Percentiles rank a stretch among this genome's conserved stretches.
phyloP scores from a whole-genome alignment of 805 yeast genomes.

The Candida quercuum region DNA sequence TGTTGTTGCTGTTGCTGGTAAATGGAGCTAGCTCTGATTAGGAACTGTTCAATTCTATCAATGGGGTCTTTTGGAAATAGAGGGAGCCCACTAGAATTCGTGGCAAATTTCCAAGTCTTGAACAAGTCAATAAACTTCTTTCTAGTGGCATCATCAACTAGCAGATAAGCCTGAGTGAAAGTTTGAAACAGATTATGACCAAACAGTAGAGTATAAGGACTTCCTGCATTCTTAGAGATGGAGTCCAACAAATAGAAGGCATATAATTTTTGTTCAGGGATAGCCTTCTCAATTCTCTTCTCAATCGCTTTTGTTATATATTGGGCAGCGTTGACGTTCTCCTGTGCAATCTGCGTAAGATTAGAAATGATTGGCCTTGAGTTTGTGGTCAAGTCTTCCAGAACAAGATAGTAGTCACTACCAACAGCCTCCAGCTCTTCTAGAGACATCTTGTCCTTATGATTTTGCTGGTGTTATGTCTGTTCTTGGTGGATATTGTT shows the following conservation, averaged over 20 bases:
- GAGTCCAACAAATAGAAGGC: slow-evolving; percentile 86
- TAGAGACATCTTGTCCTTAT: background rate
- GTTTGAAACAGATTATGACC: slow-evolving; percentile 63
- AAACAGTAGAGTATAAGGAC: slow-evolving; percentile 80
- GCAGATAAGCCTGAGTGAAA: slow-evolving; percentile 72
- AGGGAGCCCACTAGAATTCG: slow-evolving; percentile 54
- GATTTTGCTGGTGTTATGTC: background rate
- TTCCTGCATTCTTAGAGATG: slow-evolving; percentile 83
- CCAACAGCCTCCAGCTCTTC: slow-evolving; percentile 23
- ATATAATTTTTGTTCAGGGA: slow-evolving; percentile 80
- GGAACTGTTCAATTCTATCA: slow-evolving; percentile 66
- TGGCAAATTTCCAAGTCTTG: slow-evolving; percentile 81
- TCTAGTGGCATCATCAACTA: slow-evolving; percentile 72
- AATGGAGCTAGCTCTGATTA: slow-evolving; percentile 52
- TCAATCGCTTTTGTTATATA: slow-evolving; percentile 75
- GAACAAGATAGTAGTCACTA: slow-evolving; percentile 64
- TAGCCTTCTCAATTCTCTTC: slow-evolving; percentile 65
- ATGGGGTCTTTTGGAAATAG: slow-evolving; percentile 70
- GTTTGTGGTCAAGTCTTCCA: slow-evolving; percentile 77
- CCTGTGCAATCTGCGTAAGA: slow-evolving; percentile 81
- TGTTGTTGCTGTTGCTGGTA: slow-evolving; percentile 23
- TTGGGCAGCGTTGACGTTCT: slow-evolving; percentile 70
- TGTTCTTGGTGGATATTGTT: too few relatives aligned
- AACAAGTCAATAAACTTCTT: slow-evolving; percentile 70
- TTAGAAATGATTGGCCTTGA: slow-evolving; percentile 86